Evolutionary conservation across 352 stramenopile species (phyloP).

Genomic region (Globisporangium polare): DNA sequence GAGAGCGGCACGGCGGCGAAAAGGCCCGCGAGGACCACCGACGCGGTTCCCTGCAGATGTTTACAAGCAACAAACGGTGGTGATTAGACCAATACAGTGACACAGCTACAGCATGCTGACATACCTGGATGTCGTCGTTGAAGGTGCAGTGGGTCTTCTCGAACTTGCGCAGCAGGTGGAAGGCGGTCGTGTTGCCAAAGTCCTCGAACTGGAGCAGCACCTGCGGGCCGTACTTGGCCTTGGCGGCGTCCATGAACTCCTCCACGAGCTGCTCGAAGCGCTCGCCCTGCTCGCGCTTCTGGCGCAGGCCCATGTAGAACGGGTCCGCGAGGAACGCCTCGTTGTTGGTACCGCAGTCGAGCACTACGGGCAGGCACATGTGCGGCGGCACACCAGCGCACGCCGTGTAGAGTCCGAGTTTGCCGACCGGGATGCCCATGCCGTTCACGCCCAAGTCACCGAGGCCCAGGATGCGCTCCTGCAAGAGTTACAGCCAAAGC

Average conservation of each 20-base stretch:
- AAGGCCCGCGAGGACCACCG: conserved; percentile 77
- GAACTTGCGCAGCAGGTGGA: conserved; percentile 82
- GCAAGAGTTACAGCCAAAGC: neutral
- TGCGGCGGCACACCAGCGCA: conserved; percentile 86
- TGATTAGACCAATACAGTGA: neutral
- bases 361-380: conserved; percentile 3
- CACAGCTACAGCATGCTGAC: neutral
- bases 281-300: conserved; percentile 84
- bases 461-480: conserved; percentile 92
- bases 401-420: conserved; percentile 92
- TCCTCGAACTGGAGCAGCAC: conserved; percentile 89
- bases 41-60: conserved; percentile 59
- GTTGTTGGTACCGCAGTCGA: conserved; percentile 73
- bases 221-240: conserved; percentile 82
- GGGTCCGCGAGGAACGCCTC: conserved; percentile 88
- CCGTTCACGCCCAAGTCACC: conserved; percentile 96
- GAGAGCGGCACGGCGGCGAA: conserved; percentile 69
- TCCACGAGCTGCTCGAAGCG: conserved; percentile 94
- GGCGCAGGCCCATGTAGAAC: conserved; percentile 94
- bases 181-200: conserved; percentile 87
- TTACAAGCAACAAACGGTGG: neutral
- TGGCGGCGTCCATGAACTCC: conserved; percentile 95
- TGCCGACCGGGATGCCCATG: conserved; percentile 98
- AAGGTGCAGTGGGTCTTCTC: conserved; percentile 87
- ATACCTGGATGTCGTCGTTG: conserved; percentile 95